Evolutionary conservation across 1,284 basidiomycete species (phyloP).

Genomic region (Puccinia horiana): DNA sequence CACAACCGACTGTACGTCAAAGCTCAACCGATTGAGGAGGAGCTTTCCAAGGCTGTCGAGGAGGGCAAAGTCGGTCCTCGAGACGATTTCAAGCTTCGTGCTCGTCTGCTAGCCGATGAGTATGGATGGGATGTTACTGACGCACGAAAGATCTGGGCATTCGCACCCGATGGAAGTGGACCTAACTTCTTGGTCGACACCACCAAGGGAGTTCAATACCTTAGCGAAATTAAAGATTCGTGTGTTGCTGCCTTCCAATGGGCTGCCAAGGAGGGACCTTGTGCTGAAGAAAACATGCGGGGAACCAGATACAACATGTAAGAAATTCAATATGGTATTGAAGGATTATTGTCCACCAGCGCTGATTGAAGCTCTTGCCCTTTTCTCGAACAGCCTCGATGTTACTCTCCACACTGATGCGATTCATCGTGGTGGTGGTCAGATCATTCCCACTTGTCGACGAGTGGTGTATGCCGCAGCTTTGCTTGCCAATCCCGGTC

Average conservation of each 20-base stretch:
- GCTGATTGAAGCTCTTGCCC: not conserved
- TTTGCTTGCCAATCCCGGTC: conserved; percentile 82
- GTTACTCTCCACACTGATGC: conserved; percentile 84
- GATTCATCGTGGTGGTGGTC: conserved; percentile 99
- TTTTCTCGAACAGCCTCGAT: conserved; percentile 29
- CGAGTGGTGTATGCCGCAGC: conserved; percentile 96
- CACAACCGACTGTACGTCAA: conserved; percentile 98
- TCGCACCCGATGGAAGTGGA: conserved; percentile 97
- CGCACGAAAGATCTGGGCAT: conserved; percentile 99
- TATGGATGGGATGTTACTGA: conserved; percentile 99
- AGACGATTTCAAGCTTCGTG: conserved; percentile 97
- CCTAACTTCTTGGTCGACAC: conserved; percentile 96
- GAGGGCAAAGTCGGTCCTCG: conserved; percentile 79
- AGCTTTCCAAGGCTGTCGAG: conserved; percentile 91
- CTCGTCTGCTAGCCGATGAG: conserved; percentile 93
- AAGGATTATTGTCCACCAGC: not conserved
- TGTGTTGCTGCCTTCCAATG: conserved; percentile 99
- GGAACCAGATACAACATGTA: conserved; percentile 94
- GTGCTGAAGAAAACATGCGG: conserved; percentile 97
- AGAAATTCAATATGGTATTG: conserved; percentile 77
- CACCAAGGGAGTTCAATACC: conserved; percentile 97
- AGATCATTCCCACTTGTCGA: conserved; percentile 92
- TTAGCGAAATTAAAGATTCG: conserved; percentile 96
- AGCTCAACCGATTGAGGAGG: conserved; percentile 89
- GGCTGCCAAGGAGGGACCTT: conserved; percentile 98